Conservation (phyloP, 2,329 filamentous ascomycete genomes). For the Sphaerulina vaccinii region DNA sequence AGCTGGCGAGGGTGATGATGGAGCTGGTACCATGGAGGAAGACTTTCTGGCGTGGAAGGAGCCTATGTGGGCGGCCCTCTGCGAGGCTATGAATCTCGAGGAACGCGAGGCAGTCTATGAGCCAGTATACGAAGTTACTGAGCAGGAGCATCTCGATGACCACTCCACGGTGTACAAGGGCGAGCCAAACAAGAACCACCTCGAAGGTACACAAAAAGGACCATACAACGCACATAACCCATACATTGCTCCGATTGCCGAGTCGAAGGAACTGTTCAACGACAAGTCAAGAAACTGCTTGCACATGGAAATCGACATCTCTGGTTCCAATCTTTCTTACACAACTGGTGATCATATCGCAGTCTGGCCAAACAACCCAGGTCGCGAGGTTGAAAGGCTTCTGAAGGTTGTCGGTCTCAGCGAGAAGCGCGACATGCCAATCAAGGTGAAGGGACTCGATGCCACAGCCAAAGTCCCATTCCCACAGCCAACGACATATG, state of each 20-base stretch:
- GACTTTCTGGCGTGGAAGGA: slow-evolving; percentile 99
- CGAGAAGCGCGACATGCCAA: slow-evolving; percentile 75
- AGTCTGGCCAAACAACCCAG: slow-evolving; percentile 94
- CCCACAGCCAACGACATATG: slow-evolving; percentile 93
- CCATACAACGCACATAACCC: slow-evolving; percentile 90
- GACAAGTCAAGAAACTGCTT: slow-evolving; percentile 91
- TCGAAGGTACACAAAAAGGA: slow-evolving; percentile 77
- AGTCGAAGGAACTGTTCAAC: slow-evolving; percentile 87
- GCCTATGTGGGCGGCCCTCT: slow-evolving; percentile 90
- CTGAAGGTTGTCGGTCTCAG: slow-evolving; percentile 73
- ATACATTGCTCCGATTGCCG: slow-evolving; percentile 85
- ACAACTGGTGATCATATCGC: slow-evolving; percentile 97
- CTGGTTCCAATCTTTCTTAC: slow-evolving; percentile 84
- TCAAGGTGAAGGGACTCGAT: slow-evolving; percentile 87
- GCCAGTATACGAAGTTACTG: slow-evolving; percentile 79
- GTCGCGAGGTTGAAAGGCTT: slow-evolving; percentile 87
- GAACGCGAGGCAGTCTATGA: slow-evolving; percentile 97
- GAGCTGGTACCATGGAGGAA: slow-evolving; percentile 98
- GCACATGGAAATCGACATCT: slow-evolving; percentile 92
- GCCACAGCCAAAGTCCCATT: slow-evolving; percentile 96
- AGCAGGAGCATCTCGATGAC: slow-evolving; percentile 63
- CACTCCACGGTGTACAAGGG: slow-evolving; percentile 87
- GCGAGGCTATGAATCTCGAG: slow-evolving; percentile 80
- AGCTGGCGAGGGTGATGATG: slow-evolving; percentile 94
- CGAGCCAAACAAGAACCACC: slow-evolving; percentile 78